Conservation (phyloP, 306 rosid species). For the Pyrus pyrifolia region DNA sequence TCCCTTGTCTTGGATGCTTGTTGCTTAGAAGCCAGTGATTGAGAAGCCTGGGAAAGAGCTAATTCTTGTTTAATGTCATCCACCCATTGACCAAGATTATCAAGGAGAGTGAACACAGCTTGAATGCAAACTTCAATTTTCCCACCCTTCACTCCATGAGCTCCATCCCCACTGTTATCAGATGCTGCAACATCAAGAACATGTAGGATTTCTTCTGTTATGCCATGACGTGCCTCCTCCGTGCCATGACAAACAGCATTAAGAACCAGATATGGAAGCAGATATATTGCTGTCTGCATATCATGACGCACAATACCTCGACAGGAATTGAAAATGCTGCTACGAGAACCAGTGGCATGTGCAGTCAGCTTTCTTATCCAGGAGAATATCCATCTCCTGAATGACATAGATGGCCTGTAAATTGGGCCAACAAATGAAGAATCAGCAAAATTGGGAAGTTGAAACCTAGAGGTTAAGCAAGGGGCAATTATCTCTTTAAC, state of each 20-base stretch:
- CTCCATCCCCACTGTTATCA: conserved; percentile 67
- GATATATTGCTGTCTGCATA: conserved; percentile 81
- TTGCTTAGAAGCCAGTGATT: conserved; percentile 51
- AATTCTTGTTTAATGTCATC: conserved; percentile 85
- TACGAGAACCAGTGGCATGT: conserved; percentile 91
- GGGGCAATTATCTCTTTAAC: conserved; percentile 98
- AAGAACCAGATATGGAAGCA: conserved; percentile 92
- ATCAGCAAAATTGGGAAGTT: conserved; percentile 69
- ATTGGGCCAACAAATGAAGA: conserved; percentile 59
- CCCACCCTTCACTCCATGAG: conserved; percentile 65
- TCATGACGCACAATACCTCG: conserved; percentile 93
- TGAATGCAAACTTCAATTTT: conserved; percentile 94
- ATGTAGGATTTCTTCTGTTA: conserved; percentile 73
- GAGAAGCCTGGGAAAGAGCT: conserved; percentile 60
- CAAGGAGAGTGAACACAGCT: conserved; percentile 95
- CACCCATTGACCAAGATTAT: conserved; percentile 96
- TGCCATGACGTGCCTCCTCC: conserved; percentile 71
- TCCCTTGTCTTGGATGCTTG: conserved; percentile 53
- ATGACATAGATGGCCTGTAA: conserved; percentile 71
- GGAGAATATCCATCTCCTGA: conserved; percentile 80
- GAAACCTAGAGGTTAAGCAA: conserved; percentile 88
- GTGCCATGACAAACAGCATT: conserved; percentile 91
- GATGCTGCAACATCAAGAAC: conserved; percentile 90
- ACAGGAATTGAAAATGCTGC: conserved; percentile 83
- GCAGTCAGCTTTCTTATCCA: conserved; percentile 79